Evolutionary conservation across 2,329 filamentous ascomycete genomes (phyloP).

Genomic region (Scortechinia acanthostroma): DNA sequence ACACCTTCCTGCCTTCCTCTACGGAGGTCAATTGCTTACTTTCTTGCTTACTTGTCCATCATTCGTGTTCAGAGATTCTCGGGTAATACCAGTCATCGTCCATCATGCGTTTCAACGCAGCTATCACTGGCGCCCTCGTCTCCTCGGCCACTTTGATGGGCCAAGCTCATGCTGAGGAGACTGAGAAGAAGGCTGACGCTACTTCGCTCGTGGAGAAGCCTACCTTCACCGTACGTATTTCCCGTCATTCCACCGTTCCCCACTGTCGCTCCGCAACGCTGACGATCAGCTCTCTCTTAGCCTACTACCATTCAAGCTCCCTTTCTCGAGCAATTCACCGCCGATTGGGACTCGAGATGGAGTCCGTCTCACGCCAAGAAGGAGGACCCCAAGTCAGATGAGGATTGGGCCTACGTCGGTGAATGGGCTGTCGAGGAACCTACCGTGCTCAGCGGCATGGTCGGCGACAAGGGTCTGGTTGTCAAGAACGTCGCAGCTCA

Average conservation of each 20-base stretch:
- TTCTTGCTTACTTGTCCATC: background rate
- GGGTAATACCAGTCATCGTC: background rate
- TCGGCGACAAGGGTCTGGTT: constrained; percentile 91
- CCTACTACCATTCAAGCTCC: constrained; percentile 82
- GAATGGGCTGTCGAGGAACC: constrained; percentile 97
- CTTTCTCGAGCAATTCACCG: constrained; percentile 97
- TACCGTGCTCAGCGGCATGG: constrained; percentile 78
- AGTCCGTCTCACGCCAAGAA: constrained; percentile 95
- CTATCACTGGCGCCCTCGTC: background rate
- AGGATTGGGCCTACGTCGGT: constrained; percentile 96
- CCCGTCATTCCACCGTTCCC: background rate
- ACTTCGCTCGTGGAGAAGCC: background rate
- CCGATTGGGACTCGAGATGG: constrained; percentile 91
- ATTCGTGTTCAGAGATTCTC: too few species aligned
- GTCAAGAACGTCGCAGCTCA: constrained; percentile 97
- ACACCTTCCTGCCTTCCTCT: background rate
- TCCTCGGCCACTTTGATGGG: constrained; percentile 2
- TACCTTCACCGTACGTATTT: constrained; percentile 2
- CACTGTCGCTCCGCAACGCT: background rate
- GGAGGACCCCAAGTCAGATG: constrained; percentile 69
- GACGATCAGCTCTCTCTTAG: constrained; percentile 33
- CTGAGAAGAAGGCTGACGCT: background rate
- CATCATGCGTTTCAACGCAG: background rate
- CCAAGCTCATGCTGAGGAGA: background rate
- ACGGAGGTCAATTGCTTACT: background rate